A percentile compares a stretch with the other conserved stretches of the same genome.
Conservation (phyloP, 1,284 basidiomycete genomes). For the Puccinia hordei region DNA sequence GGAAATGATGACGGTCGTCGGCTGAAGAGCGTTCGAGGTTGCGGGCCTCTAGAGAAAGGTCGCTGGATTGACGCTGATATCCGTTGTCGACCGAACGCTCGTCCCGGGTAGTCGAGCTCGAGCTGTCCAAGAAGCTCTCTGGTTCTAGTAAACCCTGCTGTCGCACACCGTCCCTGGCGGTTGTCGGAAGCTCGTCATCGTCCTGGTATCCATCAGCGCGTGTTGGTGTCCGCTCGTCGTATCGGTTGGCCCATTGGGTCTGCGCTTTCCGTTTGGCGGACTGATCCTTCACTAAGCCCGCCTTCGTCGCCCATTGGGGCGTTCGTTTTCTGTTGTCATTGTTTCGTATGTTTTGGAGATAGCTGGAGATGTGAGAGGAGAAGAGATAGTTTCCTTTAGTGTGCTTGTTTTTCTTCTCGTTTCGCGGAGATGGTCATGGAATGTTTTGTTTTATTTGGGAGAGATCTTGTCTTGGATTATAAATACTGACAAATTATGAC, state of each 20-base stretch:
- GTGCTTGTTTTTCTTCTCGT: no score
- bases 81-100: background rate
- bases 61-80: background rate
- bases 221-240: slow-evolving; percentile 38
- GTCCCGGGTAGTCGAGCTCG: background rate
- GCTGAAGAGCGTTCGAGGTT: background rate
- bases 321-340: slow-evolving; percentile 88
- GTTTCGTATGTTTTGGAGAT: slow-evolving; percentile 80
- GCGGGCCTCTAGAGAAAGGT: background rate
- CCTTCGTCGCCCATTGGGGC: slow-evolving; percentile 88
- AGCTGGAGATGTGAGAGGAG: slow-evolving; percentile 10
- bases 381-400: background rate
- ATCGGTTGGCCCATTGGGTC: slow-evolving; percentile 46
- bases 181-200: slow-evolving; percentile 3
- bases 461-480: background rate
- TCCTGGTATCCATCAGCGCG: slow-evolving; percentile 44
- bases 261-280: slow-evolving; percentile 10
- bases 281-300: slow-evolving; percentile 76
- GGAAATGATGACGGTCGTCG: background rate
- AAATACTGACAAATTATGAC: slow-evolving; percentile 42
- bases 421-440: no score
- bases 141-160: background rate
- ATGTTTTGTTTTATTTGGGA: background rate
- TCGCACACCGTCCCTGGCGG: background rate
- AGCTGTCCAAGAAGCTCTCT: background rate